Base-by-base conservation (phyloP, 108 stramenopile species). In the Hondaea fermentalgiana region DNA sequence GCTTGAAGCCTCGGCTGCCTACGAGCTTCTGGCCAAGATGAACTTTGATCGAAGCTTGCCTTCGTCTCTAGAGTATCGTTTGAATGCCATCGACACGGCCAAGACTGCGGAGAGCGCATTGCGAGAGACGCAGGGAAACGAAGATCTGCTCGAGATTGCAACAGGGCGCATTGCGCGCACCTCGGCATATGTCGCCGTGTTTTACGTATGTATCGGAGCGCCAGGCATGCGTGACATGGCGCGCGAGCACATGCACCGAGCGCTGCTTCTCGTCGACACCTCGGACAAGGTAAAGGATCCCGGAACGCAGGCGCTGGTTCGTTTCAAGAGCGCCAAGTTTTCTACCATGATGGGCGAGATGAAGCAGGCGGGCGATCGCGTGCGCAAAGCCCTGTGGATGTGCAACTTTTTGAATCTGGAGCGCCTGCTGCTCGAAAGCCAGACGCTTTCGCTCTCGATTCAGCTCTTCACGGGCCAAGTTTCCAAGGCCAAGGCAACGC, bases 331-430 rank as follows among this genome's bases (percentile, higher is more conserved):
- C 28, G 45, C 76, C 44, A 53, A 83, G 28, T 83, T 83, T 23
- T 21, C 76, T 12, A 6, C 51, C 12, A 83, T 83, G 76, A 45
- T 83, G 12, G 76, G 76, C 12, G 76, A 83, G 23, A 21, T 83
- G n/a, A 83, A 83, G 76, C 76, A 53, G n/a, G 76, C 76, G 25
- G 49, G 76, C 51, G 76, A 83, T 45, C n/a, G 76, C 49, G 76
- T 83, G 6, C 45, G 76, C n/a, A 83, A 83, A 23, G 76, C 76
- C 6, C 3, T 83, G 10, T 83, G 76, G 76, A 53, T 83, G 19
- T 83, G 76, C 76, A 47, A 83, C n/a, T 83, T 83, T 53, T 23
- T 83, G 12, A 83, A 83, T 35, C 6, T 53, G 19, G 76, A 83
- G 51, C 45, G 51, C 6, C 45, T 83, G 17, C 8, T 53, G 3